Evolutionary conservation across 148 eudicot genomes (phyloP), one percentile per base, ranked within the genome.

Genomic region (Rhododendron griersonianum): DNA sequence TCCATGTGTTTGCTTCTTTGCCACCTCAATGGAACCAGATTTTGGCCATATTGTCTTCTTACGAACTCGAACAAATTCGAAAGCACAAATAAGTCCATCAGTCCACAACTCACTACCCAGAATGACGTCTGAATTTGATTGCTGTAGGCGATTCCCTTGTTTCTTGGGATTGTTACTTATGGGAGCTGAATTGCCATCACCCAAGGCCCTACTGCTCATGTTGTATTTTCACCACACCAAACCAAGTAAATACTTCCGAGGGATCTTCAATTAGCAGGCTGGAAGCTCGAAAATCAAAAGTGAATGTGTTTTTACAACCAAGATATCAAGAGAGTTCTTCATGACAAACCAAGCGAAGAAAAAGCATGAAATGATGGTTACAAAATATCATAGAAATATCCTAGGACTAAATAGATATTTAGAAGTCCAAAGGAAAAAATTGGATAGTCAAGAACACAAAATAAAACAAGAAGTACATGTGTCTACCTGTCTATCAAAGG

Each of bases 41-140:
- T 88, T 94, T 57, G 84, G 73, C 78, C 87, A 82, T 57, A 71
- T 81, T 55, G 89, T 79, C 83, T 91, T 95, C 28, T 89, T 91
- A 11, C 85, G 92, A 69, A 91, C 91, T 89, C 89, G 88, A 61
- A 94, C 94, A 87, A 90, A 95, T 86, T 96, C 99, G 84, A 95
- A 96, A 78, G 95, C 99, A 87, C 98, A 96, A 82, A 96, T 90
- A 83, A 96, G 96, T 77, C 99, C 99, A 87, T 94, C 92, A 28
- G 92, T 94, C 99, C 99, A 96, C 41, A 94, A 92, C 87, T 92
- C 92, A 81, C 86, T 85, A 82, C 92, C 94, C 8, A 91, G 90
- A 73, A 86, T 85, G 55, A 87, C 85, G 61, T 93, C 98, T 87
- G 89, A 92, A 81, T 85, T 86, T 79, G 30, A 83, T 30, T 84